Conservation (phyloP, 306 rosid species). For the Cicer judaicum region DNA sequence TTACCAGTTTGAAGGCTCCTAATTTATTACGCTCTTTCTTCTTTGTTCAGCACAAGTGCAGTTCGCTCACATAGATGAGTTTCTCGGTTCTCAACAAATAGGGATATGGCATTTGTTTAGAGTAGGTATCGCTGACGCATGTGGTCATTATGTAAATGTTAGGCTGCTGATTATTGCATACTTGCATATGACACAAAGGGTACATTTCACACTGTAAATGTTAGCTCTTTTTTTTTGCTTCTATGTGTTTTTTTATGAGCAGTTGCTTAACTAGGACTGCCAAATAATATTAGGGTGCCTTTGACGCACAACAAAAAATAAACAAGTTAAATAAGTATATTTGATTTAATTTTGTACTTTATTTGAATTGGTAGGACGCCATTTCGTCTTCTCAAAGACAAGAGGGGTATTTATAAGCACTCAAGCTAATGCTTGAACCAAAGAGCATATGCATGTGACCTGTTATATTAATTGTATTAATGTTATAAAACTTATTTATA, state of each 20-base stretch:
- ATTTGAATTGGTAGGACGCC: no score
- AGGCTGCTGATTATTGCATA: conserved; percentile 40
- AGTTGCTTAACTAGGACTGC: conserved; percentile 20
- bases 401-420: no score
- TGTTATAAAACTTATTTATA: no score
- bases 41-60: conserved; percentile 50
- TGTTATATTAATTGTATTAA: no score
- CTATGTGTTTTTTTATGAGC: not conserved
- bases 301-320: conserved; percentile 13
- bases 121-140: conserved; percentile 41
- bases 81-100: conserved; percentile 45
- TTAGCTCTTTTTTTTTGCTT: not conserved
- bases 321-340: not conserved
- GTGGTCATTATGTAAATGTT: conserved; percentile 44
- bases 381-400: no score
- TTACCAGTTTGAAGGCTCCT: conserved; percentile 37
- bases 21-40: conserved; percentile 12
- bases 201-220: conserved; percentile 43
- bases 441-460: no score
- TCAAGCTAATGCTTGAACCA: no score
- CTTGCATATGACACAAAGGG: conserved; percentile 46
- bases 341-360: not conserved
- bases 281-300: conserved; percentile 16
- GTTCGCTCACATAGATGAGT: conserved; percentile 39
- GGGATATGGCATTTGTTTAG: conserved; percentile 27